Base-by-base conservation (phyloP, 495 filamentous ascomycete species). In the Glutinoglossum americanum region DNA sequence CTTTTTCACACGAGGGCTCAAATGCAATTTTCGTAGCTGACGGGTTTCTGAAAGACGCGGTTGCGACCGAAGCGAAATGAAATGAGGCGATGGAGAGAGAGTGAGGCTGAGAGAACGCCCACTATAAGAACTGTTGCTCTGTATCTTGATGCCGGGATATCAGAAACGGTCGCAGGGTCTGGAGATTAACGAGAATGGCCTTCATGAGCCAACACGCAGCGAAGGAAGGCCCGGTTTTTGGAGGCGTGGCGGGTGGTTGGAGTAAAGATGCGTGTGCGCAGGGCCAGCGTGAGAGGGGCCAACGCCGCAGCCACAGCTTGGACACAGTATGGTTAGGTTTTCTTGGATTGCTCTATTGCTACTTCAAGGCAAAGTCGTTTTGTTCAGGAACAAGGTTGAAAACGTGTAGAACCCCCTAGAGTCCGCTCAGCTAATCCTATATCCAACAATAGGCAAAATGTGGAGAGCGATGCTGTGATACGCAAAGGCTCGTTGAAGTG, bases 31-130 rank as follows among this genome's bases (percentile, higher is more conserved):
- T 28, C 13, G 11, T 15, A 32, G 49, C 28, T 53, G 49, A 53
- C 30, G 49, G 49, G 41, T 23, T 45, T 45, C 41, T 45, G 41
- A 21, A 45, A 10, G 41, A 45, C 41, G 37, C 37, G 41, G 37
- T 39, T 45, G 55, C 55, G 55, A 57, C 55, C 55, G 55, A 39
- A 57, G 55, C 35, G 45, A 48, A 47, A 53, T 51, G 47, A 51
- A 51, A 51, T 30, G 49, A 45, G 41, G 41, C 41, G 49, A 53
- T 13, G 49, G 28, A 19, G 23, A 27, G 49, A 28, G 49, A 27
- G 23, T 27, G 49, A 53, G 49, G 49, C 49, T 53, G 49, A 41
- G 37, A 3, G 13, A 28, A 30, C 5, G 11, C 3, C 26, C 49
- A 25, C 19, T 53, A 5, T 6, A 3, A 25, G 49, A 53, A 3